Conservation (phyloP, 169 alveolate genomes). For the Plasmodium malariae region DNA sequence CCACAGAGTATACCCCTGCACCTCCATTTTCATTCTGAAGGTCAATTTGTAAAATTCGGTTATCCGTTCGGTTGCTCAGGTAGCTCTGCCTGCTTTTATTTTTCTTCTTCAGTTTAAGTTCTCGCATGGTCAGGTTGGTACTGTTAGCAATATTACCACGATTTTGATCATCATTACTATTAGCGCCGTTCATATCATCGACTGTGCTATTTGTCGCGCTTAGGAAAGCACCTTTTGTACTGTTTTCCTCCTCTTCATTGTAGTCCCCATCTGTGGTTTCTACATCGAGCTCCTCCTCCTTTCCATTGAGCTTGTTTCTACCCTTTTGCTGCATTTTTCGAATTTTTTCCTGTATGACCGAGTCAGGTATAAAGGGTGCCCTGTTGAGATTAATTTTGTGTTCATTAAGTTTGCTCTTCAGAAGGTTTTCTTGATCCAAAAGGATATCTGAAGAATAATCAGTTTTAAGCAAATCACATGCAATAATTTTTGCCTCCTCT, state of each 20-base stretch:
- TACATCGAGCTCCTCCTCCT: not conserved
- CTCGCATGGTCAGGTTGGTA: constrained; percentile 53
- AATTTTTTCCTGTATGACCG: constrained; percentile 82
- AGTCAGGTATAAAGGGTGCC: constrained; percentile 91
- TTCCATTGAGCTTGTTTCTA: too few relatives aligned
- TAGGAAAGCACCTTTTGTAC: not conserved
- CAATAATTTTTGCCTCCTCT: constrained; percentile 92
- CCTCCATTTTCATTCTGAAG: constrained; percentile 97
- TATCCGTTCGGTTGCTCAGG: constrained; percentile 60
- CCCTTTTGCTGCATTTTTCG: constrained; percentile 74
- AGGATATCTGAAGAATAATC: constrained; percentile 36
- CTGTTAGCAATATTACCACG: constrained; percentile 14
- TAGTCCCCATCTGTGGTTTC: not conserved
- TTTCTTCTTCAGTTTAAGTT: constrained; percentile 78
- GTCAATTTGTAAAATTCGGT: constrained; percentile 86
- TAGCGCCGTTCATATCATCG: not conserved
- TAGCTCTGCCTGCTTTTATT: constrained; percentile 60
- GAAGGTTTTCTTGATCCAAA: constrained; percentile 40
- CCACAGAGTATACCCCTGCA: constrained; percentile 97
- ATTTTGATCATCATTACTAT: not conserved
- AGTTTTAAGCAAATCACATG: constrained; percentile 89
- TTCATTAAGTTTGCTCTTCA: constrained; percentile 1
- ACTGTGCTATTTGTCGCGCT: not conserved
- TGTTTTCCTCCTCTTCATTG: not conserved
- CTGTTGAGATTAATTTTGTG: constrained; percentile 80